Base-by-base conservation (phyloP, 805 yeast species). In the Saccharomyces paradoxus region DNA sequence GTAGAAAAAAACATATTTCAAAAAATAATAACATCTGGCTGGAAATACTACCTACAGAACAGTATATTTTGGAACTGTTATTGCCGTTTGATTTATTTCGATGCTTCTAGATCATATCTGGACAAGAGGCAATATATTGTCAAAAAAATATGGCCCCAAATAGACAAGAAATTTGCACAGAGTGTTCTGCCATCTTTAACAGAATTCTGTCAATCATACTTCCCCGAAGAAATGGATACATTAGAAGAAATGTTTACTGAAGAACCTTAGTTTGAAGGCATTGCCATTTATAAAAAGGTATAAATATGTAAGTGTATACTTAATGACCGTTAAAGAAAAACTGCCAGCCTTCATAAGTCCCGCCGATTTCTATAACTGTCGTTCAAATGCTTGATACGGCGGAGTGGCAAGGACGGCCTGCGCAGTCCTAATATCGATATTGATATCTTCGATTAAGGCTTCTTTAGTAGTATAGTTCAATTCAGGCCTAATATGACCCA, bases 401-500 rank as follows among this genome's bases (percentile, higher is more conserved):
- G 51, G 13, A 51, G 54, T 17, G 51, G 31, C 4, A n/a, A 10
- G 21, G 57, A 46, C 9, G 51, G 50, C 24, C 28, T 26, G 49
- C 0, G 97, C 92, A 14, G 85, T 82, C 51, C 77, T 72, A 32
- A 90, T 89, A 68, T 94, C 99, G 24, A 77, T 73, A 54, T 87
- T 78, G 46, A 94, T 94, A 69, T 92, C 98, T 41, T 79, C 79
- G 48, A 91, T 88, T 59, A 94, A 74, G 0, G 92, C 96, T 58
- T 94, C 96, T 58, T 80, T 74, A 1, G 96, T 82, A 8, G 88
- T 85, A 65, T 90, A 94, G 66, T 91, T 81, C 60, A 89, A 75
- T 68, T 94, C 98, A 0, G 97, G 96, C 60, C 99, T 80, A 41
- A 94, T 81, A 68, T 87, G 92, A 0, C 99, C 99, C 58, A 94